phyloP scores from a whole-genome alignment of 2,329 filamentous ascomycete species.

The Arachnomyces sp. region DNA sequence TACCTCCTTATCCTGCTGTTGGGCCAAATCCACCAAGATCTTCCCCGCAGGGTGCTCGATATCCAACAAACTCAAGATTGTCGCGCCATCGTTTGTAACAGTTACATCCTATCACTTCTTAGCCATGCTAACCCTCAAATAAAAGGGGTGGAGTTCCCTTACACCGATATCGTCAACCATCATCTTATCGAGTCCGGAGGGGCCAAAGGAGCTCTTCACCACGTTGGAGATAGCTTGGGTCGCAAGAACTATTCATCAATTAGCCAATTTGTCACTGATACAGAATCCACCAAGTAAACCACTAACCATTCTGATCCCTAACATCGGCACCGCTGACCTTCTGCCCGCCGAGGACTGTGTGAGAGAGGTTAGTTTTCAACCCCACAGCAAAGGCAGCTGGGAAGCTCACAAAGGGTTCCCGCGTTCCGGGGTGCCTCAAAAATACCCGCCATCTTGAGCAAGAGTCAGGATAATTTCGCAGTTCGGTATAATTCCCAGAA shows the following conservation, averaged over 20 bases:
- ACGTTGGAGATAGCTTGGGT: conserved; percentile 98
- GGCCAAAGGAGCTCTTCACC: conserved; percentile 96
- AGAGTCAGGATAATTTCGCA: conserved; percentile 2
- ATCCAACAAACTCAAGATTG: conserved; percentile 88
- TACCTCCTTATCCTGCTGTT: conserved; percentile 94
- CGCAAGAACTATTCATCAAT: conserved; percentile 59
- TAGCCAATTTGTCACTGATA: conserved; percentile 9
- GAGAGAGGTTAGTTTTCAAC: conserved; percentile 24
- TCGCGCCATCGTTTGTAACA: conserved; percentile 97
- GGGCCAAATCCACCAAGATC: conserved; percentile 93
- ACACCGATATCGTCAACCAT: conserved; percentile 99
- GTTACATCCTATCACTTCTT: conserved; percentile 67
- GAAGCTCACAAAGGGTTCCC: conserved; percentile 70
- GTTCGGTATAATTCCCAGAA: too few species aligned
- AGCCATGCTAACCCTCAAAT: conserved; percentile 13
- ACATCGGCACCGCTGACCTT: conserved; percentile 98
- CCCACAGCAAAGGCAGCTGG: conserved; percentile 2
- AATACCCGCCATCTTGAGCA: conserved; percentile 70
- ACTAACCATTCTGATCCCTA: conserved; percentile 84
- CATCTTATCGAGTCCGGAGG: conserved; percentile 98
- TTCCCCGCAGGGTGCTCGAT: conserved; percentile 97
- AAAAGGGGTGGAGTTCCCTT: conserved; percentile 26
- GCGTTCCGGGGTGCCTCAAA: conserved; percentile 89
- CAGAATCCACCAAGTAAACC: conserved; percentile 13
- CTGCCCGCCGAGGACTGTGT: conserved; percentile 75